Base-by-base conservation (phyloP, 495 filamentous ascomycete species). In the Glonium stellatum region DNA sequence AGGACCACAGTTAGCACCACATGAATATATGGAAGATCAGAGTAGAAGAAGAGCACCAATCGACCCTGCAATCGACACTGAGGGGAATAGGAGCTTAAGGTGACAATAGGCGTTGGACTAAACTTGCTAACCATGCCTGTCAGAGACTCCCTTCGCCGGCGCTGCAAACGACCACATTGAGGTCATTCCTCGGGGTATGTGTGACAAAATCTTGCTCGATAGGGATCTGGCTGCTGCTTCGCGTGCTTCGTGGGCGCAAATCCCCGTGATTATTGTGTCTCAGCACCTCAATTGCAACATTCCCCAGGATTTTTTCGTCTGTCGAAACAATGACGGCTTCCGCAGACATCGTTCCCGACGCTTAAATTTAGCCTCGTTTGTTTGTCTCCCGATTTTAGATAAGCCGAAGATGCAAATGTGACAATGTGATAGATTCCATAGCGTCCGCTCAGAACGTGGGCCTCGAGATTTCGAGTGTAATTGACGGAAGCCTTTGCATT, bases 171-270 rank as follows among this genome's bases (percentile, higher is more conserved):
- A 23, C 57, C 35, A 10, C n/a, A 49, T 60, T 37, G 48, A 61
- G 62, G 48, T 44, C 23, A 11, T 27, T 48, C 34, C 58, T 12
- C 27, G 39, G 48, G 18, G 23, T n/a, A 51, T 50, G 57, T 64
- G 57, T 56, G 34, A 59, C 61, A 35, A 36, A 10, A 23, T 51
- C 10, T 42, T 5, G 21, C 49, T 59, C 31, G 39, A 64, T 54
- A 39, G 51, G 31, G 62, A 19, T n/a, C 41, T 46, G 53, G 35
- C 58, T 61, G 42, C 63, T 55, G 39, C 47, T 46, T 44, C 57
- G 54, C 62, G 57, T 64, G 58, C 48, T 35, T 21, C 59, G 39
- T 62, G 59, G 63, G 63, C 63, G 63, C 47, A 61, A 31, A 31
- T 25, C 57, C 52, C 34, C 52, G 52, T 49, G 46, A 61, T 54